phyloP scores from a whole-genome alignment of 441 rosid species.

The Arabidopsis hybrid region DNA sequence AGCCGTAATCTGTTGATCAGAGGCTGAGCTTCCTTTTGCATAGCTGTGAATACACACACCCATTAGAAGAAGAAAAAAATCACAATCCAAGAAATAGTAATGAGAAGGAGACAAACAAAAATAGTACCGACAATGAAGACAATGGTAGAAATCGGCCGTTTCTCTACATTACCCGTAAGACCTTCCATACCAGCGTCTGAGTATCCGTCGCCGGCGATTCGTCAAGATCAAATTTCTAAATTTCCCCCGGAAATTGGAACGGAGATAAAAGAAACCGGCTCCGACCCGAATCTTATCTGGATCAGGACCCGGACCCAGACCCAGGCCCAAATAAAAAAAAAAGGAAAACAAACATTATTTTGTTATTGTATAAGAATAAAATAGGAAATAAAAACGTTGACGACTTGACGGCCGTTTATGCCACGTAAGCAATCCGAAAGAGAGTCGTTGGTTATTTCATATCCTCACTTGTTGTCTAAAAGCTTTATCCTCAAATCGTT shows the following conservation, averaged over 20 bases:
- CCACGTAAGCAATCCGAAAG: conserved; percentile 40
- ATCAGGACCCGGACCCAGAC: background rate
- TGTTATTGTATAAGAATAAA: background rate
- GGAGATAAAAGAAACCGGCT: background rate
- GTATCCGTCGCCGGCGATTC: conserved; percentile 52
- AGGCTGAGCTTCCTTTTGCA: conserved; percentile 86
- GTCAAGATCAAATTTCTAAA: conserved; percentile 23
- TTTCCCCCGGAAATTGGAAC: too few species aligned
- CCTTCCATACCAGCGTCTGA: conserved; percentile 44
- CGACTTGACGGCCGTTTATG: conserved; percentile 45
- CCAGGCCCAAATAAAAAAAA: background rate
- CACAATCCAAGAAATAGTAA: background rate
- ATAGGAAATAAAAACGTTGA: conserved; percentile 26
- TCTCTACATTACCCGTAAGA: conserved; percentile 43
- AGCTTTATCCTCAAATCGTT: conserved; percentile 39
- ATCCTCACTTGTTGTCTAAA: conserved; percentile 38
- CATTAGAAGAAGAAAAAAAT: background rate
- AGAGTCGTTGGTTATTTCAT: conserved; percentile 45
- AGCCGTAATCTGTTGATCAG: conserved; percentile 65
- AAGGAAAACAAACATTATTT: background rate
- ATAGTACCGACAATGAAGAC: conserved; percentile 69
- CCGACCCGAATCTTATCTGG: conserved; percentile 22
- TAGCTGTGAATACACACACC: conserved; percentile 50
- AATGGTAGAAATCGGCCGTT: conserved; percentile 57
- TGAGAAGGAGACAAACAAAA: background rate